Conservation (phyloP, 2,329 filamentous ascomycete species). For the Trichoderma sp. region DNA sequence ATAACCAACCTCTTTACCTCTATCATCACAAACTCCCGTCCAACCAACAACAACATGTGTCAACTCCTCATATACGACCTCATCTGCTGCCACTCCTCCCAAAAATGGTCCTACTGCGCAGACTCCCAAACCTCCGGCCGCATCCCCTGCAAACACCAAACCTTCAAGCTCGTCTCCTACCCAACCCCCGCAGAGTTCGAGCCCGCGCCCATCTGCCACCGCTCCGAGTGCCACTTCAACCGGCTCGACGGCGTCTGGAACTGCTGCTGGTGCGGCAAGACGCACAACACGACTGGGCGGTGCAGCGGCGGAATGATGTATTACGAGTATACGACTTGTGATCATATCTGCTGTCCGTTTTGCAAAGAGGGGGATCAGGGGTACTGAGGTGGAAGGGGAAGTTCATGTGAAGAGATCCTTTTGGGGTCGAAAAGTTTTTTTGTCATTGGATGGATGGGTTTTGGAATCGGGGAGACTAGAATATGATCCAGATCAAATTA, state of each 20-base stretch:
- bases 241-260: constrained; percentile 52
- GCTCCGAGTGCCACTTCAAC: constrained; percentile 51
- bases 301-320: constrained; percentile 56
- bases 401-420: neutral
- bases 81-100: constrained; percentile 53
- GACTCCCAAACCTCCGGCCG: constrained; percentile 40
- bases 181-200: constrained; percentile 47
- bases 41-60: constrained; percentile 42
- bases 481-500: neutral
- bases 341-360: constrained; percentile 55
- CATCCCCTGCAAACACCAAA: constrained; percentile 46
- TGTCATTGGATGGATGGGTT: neutral
- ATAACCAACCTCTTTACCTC: neutral
- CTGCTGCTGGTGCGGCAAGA: constrained; percentile 58
- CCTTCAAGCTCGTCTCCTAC: constrained; percentile 47
- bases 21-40: neutral
- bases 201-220: constrained; percentile 43
- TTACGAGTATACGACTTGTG: constrained; percentile 51
- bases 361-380: constrained; percentile 41
- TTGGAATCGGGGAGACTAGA: neutral
- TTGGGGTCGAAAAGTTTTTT: no score
- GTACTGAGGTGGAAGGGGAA: neutral
- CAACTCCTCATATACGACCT: constrained; percentile 52
- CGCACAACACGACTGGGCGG: constrained; percentile 51
- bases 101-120: constrained; percentile 47